phyloP scores from a whole-genome alignment of 306 rosid species.

The Sicyos edulis region DNA sequence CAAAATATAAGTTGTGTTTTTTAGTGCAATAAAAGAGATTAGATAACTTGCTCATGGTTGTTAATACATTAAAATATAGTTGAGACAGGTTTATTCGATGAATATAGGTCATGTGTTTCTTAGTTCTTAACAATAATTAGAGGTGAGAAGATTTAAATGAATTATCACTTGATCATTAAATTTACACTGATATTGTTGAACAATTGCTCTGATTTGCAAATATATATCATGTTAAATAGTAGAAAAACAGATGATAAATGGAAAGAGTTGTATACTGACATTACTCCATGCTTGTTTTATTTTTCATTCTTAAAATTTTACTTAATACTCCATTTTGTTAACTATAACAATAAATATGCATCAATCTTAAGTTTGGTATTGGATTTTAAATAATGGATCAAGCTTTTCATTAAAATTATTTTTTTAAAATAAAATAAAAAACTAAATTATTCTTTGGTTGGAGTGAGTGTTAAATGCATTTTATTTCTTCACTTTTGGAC shows the following conservation, averaged over 20 bases:
- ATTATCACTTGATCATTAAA: too few relatives aligned
- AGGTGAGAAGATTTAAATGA: too few relatives aligned
- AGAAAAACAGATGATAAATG: background rate
- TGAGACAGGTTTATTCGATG: too few relatives aligned
- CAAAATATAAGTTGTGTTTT: background rate
- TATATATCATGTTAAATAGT: too few relatives aligned
- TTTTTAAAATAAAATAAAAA: background rate
- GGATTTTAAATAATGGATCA: background rate
- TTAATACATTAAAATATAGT: too few relatives aligned
- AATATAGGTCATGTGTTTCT: too few relatives aligned
- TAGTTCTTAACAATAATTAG: too few relatives aligned
- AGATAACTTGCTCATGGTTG: background rate
- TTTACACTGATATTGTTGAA: too few relatives aligned
- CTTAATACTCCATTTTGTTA: background rate
- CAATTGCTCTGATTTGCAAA: too few relatives aligned
- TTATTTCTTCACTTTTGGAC: too few relatives aligned
- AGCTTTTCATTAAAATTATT: background rate
- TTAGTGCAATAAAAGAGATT: background rate
- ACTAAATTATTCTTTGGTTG: background rate
- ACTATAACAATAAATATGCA: background rate
- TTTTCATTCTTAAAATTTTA: background rate
- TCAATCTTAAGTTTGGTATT: background rate
- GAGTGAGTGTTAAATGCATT: too few relatives aligned
- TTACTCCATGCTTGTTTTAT: background rate
- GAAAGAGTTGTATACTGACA: too few relatives aligned